A percentile compares a stretch with the other conserved stretches of the same genome.
These are phyloP conservation scores for Gastrodia elata DNA, from an alignment of 106 monocot species.

Conservation along the genomic window DNA sequence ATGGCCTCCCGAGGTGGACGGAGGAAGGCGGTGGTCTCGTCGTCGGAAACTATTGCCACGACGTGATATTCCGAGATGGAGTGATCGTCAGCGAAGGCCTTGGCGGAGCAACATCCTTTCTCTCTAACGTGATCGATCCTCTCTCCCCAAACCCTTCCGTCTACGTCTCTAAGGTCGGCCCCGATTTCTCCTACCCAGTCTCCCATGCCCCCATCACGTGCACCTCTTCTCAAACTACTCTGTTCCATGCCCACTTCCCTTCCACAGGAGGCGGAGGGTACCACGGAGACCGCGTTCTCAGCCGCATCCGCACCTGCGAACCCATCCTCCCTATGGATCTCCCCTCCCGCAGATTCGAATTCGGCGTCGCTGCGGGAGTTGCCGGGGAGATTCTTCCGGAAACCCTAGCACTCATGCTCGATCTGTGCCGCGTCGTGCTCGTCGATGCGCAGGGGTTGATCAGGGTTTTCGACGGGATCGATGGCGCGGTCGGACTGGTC, in stretches of 20 bases:
- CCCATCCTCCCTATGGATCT: slow-evolving; percentile 68
- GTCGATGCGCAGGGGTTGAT: slow-evolving; percentile 86
- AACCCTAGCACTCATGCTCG: slow-evolving; percentile 58
- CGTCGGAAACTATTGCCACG: slow-evolving; percentile 92
- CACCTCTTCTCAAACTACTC: slow-evolving; percentile 43
- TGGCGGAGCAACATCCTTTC: slow-evolving; percentile 79
- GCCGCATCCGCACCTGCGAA: slow-evolving; percentile 56
- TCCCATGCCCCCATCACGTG: slow-evolving; percentile 26
- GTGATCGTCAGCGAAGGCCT: slow-evolving; percentile 36
- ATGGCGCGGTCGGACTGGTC: slow-evolving; percentile 61
- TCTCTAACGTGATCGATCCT: slow-evolving; percentile 74
- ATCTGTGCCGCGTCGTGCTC: slow-evolving; percentile 54
- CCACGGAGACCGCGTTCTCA: slow-evolving; percentile 49
- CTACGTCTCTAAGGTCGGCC: slow-evolving; percentile 64
- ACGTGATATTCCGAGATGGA: slow-evolving; percentile 66
- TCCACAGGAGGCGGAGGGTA: slow-evolving; percentile 3
- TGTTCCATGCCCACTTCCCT: slow-evolving; percentile 77
- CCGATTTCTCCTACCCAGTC: slow-evolving; percentile 45
- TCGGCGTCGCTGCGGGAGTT: slow-evolving; percentile 84
- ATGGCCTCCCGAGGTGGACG: not conserved
- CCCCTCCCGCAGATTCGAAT: slow-evolving; percentile 29
- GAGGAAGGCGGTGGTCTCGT: slow-evolving; percentile 19
- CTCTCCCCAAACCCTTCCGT: slow-evolving; percentile 16
- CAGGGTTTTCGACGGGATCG: slow-evolving; percentile 50
- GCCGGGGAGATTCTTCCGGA: slow-evolving; percentile 70